These are phyloP conservation scores for Lipomyces sp. DNA, from an alignment of 805 yeast species.

Conservation along the genomic window DNA sequence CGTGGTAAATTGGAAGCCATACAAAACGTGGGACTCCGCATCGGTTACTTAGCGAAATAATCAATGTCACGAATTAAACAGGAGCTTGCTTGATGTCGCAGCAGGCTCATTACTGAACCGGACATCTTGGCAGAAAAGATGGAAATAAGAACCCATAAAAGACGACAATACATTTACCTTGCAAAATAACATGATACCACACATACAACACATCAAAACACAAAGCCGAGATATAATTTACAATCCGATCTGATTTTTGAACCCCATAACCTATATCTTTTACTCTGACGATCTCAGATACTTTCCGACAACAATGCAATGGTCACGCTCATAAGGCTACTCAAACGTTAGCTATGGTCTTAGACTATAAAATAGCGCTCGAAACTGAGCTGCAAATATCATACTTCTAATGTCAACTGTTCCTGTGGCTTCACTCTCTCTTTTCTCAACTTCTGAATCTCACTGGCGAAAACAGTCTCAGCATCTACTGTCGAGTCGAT, in stretches of 20 bases:
- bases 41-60: too few species aligned
- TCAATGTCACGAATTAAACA: too few species aligned
- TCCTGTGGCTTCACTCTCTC: constrained; percentile 98
- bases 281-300: constrained; percentile 67
- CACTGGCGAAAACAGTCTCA: constrained; percentile 98
- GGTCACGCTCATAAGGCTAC: constrained; percentile 97
- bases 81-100: not conserved
- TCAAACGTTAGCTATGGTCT: not conserved
- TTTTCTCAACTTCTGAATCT: constrained; percentile 97
- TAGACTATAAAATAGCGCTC: not conserved
- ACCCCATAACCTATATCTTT: not conserved
- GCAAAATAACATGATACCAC: constrained; percentile 2
- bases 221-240: constrained; percentile 28
- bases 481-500: constrained; percentile 99
- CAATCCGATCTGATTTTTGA: constrained; percentile 15
- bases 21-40: too few species aligned
- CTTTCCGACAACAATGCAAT: constrained; percentile 97
- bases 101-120: not conserved
- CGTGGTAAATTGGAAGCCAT: too few species aligned
- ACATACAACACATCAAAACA: constrained; percentile 7
- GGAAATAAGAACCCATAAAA: not conserved
- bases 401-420: constrained; percentile 82
- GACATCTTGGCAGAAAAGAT: not conserved
- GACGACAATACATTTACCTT: not conserved
- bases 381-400: not conserved